phyloP scores from a whole-genome alignment of 129 eudicot genomes.

The Rutidosis leptorrhynchoides region DNA sequence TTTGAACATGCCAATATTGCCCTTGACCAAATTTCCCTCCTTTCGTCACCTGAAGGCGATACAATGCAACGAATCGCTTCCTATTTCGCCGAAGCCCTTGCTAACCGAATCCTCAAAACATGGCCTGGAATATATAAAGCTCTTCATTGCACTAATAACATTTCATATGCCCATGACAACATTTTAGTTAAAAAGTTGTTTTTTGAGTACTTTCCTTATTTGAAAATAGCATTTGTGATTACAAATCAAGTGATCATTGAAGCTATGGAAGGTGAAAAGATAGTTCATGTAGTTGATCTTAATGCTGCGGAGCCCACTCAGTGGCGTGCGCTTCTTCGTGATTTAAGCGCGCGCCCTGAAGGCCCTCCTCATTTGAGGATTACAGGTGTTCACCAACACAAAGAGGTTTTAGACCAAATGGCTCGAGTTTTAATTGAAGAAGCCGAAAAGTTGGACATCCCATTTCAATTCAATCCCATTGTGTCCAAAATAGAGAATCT shows the following conservation, averaged over 20 bases:
- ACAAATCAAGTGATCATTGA: slow-evolving; percentile 84
- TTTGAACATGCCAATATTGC: slow-evolving; percentile 88
- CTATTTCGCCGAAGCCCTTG: slow-evolving; percentile 83
- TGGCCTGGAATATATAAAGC: slow-evolving; percentile 95
- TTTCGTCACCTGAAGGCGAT: slow-evolving; percentile 90
- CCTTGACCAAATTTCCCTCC: slow-evolving; percentile 94
- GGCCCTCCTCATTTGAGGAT: slow-evolving; percentile 97
- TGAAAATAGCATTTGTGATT: slow-evolving; percentile 79
- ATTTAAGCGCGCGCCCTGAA: slow-evolving; percentile 90
- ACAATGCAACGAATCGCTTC: slow-evolving; percentile 97
- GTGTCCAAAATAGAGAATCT: slow-evolving; percentile 70
- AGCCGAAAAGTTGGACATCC: slow-evolving; percentile 88
- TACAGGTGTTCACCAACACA: slow-evolving; percentile 83
- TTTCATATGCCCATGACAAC: slow-evolving; percentile 49
- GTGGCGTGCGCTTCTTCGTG: slow-evolving; percentile 89
- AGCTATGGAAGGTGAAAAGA: slow-evolving; percentile 98
- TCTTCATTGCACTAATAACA: slow-evolving; percentile 57
- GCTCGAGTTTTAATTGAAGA: slow-evolving; percentile 79
- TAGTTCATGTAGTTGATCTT: slow-evolving; percentile 85
- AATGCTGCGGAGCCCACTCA: slow-evolving; percentile 81
- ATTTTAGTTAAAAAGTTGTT: slow-evolving; percentile 67
- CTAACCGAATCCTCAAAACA: slow-evolving; percentile 71
- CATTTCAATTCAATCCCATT: slow-evolving; percentile 88
- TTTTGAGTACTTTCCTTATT: slow-evolving; percentile 77
- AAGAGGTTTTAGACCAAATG: slow-evolving; percentile 82